Percentiles rank a stretch among this genome's conserved stretches.
These are phyloP conservation scores for Globisporangium canariense DNA, from an alignment of 352 stramenopile species.

Conservation along the genomic window DNA sequence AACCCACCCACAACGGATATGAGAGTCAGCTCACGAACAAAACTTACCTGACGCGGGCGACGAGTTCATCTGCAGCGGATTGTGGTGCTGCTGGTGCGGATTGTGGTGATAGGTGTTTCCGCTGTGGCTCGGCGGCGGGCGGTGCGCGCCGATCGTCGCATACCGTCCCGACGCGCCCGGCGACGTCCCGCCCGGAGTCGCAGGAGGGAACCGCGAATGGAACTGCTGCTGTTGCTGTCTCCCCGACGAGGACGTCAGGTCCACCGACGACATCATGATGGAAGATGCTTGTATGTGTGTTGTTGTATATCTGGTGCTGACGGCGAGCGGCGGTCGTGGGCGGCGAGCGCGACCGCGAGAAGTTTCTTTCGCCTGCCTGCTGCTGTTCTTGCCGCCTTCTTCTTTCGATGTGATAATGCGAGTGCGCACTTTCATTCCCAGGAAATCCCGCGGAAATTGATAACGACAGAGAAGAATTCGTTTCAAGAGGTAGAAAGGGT, in stretches of 20 bases:
- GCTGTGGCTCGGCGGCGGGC: constrained; percentile 6
- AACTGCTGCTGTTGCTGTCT: constrained; percentile 10
- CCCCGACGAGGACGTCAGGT: constrained; percentile 4
- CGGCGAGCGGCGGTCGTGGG: not conserved
- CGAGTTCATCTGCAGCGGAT: constrained; percentile 7
- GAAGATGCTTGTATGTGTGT: not conserved
- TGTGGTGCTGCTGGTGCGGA: constrained; percentile 6
- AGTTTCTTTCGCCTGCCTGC: constrained; percentile 1
- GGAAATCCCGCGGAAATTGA: constrained; percentile 5
- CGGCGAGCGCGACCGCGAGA: not conserved
- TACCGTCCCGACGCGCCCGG: constrained; percentile 5
- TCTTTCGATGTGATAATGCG: not conserved
- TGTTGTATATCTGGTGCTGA: not conserved
- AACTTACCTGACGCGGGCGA: constrained; percentile 15
- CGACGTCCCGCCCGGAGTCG: not conserved
- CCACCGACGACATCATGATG: constrained; percentile 17
- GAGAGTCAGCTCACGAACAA: not conserved
- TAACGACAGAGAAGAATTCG: constrained; percentile 7
- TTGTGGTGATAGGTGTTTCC: constrained; percentile 2
- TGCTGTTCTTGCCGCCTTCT: not conserved
- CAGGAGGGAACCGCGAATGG: constrained; percentile 3
- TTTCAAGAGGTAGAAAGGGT: constrained; percentile 7
- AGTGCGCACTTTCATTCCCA: constrained; percentile 7
- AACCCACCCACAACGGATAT: not conserved
- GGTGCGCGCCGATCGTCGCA: constrained; percentile 10